Conservation (phyloP, 352 stramenopile species). For the Pythium grandisporangium region DNA sequence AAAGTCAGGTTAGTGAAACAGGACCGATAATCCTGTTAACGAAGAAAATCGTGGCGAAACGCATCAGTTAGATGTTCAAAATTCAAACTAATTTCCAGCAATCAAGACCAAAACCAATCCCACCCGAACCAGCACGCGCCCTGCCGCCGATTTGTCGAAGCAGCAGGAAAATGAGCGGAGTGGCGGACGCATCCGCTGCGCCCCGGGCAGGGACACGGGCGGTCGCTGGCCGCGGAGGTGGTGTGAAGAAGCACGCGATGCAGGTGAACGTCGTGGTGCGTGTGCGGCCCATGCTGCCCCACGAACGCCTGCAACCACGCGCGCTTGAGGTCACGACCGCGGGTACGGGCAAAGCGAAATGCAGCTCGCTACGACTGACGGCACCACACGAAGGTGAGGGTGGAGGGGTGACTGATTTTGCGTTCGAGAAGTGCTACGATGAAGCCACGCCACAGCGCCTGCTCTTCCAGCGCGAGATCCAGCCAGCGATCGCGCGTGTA, state of each 20-base stretch:
- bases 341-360: constrained; percentile 6
- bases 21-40: no score
- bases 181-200: no score
- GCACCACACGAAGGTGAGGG: background rate
- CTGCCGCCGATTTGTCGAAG: no score
- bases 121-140: no score
- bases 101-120: no score
- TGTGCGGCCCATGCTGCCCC: constrained; percentile 20
- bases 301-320: constrained; percentile 15
- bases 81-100: background rate
- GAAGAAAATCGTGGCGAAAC: background rate
- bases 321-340: constrained; percentile 9
- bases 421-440: constrained; percentile 37
- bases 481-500: constrained; percentile 19
- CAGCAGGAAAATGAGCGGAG: no score
- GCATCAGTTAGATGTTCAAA: background rate
- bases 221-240: background rate
- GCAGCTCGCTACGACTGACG: constrained; percentile 8
- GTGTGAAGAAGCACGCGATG: constrained; percentile 13
- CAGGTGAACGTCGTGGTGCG: constrained; percentile 31
- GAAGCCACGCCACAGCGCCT: constrained; percentile 19
- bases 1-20: no score
- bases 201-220: no score
- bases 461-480: constrained; percentile 31
- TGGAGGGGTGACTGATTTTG: constrained; percentile 8